Conservation (phyloP, 2,329 filamentous ascomycete genomes). For the Fusarium mexicanum region DNA sequence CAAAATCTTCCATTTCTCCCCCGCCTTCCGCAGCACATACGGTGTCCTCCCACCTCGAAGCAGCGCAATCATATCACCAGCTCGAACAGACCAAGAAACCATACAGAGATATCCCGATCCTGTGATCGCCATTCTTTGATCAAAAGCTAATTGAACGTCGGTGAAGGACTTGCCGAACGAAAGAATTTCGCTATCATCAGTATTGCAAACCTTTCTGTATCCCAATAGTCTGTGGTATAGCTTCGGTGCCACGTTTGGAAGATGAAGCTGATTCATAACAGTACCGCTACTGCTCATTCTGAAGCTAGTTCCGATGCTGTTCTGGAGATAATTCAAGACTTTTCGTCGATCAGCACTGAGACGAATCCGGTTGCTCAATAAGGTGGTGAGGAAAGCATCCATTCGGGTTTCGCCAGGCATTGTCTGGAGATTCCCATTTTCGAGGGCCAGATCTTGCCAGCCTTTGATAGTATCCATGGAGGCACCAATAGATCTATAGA, state of each 20-base stretch:
- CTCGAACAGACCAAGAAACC: not conserved
- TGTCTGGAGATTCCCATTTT: fast-evolving
- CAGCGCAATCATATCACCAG: not conserved
- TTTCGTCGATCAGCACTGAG: not conserved
- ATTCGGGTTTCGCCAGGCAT: fast-evolving
- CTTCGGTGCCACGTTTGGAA: fast-evolving
- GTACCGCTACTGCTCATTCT: not conserved
- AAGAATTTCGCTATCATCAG: not conserved
- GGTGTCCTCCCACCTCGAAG: not conserved
- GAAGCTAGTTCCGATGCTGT: fast-evolving
- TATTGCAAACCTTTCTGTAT: not conserved
- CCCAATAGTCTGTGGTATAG: not conserved
- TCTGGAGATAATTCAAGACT: fast-evolving
- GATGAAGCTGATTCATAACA: not conserved
- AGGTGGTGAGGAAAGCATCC: not conserved
- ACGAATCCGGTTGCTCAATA: not conserved
- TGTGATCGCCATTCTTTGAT: not conserved
- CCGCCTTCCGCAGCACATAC: not conserved
- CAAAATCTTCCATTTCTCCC: not conserved
- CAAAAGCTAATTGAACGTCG: not conserved
- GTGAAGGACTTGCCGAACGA: not conserved
- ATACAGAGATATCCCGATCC: not conserved
- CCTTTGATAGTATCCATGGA: fast-evolving
- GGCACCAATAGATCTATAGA: not conserved
- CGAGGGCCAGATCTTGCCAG: not conserved